Percentiles rank a stretch among this genome's conserved stretches.
These are phyloP conservation scores for Domatiomyces catenatus DNA, from an alignment of 2,329 filamentous ascomycete species.

Conservation along the genomic window DNA sequence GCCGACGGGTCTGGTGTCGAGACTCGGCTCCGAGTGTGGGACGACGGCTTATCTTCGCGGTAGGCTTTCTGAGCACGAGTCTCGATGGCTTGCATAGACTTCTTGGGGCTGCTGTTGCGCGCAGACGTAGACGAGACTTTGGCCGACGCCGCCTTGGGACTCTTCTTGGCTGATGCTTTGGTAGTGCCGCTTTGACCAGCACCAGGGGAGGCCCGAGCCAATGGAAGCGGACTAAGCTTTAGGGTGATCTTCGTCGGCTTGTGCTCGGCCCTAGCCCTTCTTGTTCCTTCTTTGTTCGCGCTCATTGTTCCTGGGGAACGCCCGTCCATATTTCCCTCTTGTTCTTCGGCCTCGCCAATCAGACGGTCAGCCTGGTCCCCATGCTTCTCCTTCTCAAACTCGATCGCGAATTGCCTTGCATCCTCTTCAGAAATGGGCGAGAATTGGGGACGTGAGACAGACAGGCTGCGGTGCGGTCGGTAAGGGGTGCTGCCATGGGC, in stretches of 20 bases:
- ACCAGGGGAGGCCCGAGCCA: background rate
- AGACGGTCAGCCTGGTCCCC: background rate
- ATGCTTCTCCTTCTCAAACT: background rate
- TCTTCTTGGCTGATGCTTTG: background rate
- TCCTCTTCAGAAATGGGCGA: background rate
- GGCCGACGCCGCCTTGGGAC: too few relatives aligned
- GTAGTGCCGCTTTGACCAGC: background rate
- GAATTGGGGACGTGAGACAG: background rate
- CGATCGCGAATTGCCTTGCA: background rate
- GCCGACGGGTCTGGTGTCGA: background rate
- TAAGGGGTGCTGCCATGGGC: background rate
- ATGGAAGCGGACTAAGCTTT: background rate
- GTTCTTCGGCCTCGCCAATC: background rate
- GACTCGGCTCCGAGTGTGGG: background rate
- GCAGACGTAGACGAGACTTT: background rate
- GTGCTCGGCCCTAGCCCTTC: too few relatives aligned
- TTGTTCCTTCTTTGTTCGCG: background rate
- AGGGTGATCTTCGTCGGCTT: background rate
- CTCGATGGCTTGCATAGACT: background rate
- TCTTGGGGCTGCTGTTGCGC: background rate
- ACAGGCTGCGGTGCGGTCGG: background rate
- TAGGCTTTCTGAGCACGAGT: background rate
- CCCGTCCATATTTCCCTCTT: background rate
- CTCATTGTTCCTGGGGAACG: background rate
- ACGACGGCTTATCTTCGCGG: background rate